Base-by-base conservation (phyloP, 2,329 filamentous ascomycete genomes). In the Fusarium falciforme region DNA sequence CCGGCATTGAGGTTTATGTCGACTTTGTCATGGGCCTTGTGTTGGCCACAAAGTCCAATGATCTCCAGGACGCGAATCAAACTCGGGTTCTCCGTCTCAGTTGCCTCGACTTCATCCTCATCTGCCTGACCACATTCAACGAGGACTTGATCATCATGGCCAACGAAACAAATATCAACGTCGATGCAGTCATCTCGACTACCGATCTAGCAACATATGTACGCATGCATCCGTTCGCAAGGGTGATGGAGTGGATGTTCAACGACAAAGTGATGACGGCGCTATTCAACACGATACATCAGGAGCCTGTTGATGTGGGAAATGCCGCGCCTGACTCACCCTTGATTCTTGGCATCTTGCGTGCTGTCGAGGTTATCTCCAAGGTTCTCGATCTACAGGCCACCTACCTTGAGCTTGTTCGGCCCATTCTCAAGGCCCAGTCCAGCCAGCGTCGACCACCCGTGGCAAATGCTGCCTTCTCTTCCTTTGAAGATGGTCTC, bases 241-340 rank as follows among this genome's bases (percentile, higher is more conserved):
- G 97, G 68, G 92, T 97, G 17, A 98, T 98, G 93, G 96, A 99
- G 80, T 98, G 96, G 95, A 90, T 99, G 83, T 98, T 97, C 83
- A 98, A 97, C 80, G 94, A 97, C 78, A 94, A 93, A 73, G 94
- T 98, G 25, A 90, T 97, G 77, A 90, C 89, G 73, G 90, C 92
- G 16, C 84, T 99, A 2, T 96, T 98, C 82, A 88, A 90, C 66
- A 90, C 93, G 12, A 90, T 96, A 33, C 93, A 96, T 75, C 93
- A 97, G 80, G 90, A 96, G 75, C 85, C 92, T 17, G 86, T 88
- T 9, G 91, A 93, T 67, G 89, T 98, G 44, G 90, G 93, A 70
- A 91, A 90, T 76, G 90, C 94, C 12, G 85, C 91, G 6, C 90
- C 92, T 2, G 92, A 95, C 75, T 97, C 96, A 7, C 94, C 96